These are phyloP conservation scores for Dictyostelium brefeldianum DNA, from an alignment of 78 protist species.

Conservation along the genomic window DNA sequence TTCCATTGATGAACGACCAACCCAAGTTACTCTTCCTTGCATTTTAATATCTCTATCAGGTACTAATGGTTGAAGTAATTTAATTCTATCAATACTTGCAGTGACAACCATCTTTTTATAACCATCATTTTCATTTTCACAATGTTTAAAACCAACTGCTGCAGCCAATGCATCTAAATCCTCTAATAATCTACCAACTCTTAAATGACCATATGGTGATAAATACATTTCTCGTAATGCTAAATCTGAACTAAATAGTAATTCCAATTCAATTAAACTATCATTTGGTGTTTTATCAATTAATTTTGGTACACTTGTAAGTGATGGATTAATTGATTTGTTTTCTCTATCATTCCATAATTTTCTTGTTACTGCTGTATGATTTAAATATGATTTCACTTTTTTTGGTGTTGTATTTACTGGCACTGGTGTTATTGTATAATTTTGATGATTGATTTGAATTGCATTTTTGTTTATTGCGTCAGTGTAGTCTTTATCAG, in stretches of 20 bases:
- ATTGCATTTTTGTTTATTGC: neutral
- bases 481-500: neutral
- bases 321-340: neutral
- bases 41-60: slow-evolving; percentile 77
- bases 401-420: neutral
- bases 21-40: slow-evolving; percentile 73
- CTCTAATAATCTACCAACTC: slow-evolving; percentile 79
- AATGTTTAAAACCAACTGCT: slow-evolving; percentile 67
- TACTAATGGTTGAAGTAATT: slow-evolving; percentile 44
- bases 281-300: slow-evolving; percentile 45
- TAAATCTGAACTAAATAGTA: slow-evolving; percentile 49
- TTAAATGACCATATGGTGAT: slow-evolving; percentile 58
- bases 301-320: neutral
- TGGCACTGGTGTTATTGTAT: slow-evolving; percentile 14
- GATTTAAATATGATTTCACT: slow-evolving; percentile 22
- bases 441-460: neutral
- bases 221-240: slow-evolving; percentile 69
- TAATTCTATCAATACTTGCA: slow-evolving; percentile 73
- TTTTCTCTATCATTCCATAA: slow-evolving; percentile 32
- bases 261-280: slow-evolving; percentile 30
- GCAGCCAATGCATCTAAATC: slow-evolving; percentile 84
- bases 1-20: slow-evolving; percentile 80
- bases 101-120: slow-evolving; percentile 63
- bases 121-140: slow-evolving; percentile 50
- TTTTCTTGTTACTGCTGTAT: slow-evolving; percentile 42